Evolutionary conservation across 345 rosid genomes (phyloP), one percentile per base, ranked within the genome.

Genomic region (Melaleuca quinquenervia): DNA sequence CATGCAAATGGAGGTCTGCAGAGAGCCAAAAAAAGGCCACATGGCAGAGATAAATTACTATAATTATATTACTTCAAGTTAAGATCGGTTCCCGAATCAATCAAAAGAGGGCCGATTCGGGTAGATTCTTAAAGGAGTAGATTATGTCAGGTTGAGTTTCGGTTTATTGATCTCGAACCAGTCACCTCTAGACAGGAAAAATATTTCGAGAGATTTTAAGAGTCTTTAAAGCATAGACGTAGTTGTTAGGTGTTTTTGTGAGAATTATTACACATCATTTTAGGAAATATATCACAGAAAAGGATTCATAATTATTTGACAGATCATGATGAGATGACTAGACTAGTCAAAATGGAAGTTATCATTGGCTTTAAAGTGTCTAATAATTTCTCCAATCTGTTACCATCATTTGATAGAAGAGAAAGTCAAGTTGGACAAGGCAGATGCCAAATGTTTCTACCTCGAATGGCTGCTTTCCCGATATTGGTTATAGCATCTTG

Each of bases 341-440:
- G 1, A 70, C 24, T 10, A 9, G 24, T 70, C 24, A 32, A 64
- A 32, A 64, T 18, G 78, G 78, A 20, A 36, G 78, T 70, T 8
- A 24, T 7, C 48, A 3, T 26, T 58, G 11, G 70, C 36, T 58
- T 2, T 3, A 13, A 58, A 58, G 36, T 0, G 2, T 15, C 0
- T n/a, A n/a, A 58, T 58, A 13, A 58, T 58, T 26, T 58, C 32
- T 58, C 70, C 18, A n/a, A 58, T 55, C 27, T 55, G 0, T 24
- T 24, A 55, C 6, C 6, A 10, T 55, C 6, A 0, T 7, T 27
- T 60, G 21, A 60, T 60, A 6, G 0, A 60, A 60, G 10, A 27
- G 74, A 60, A 24, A 2, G 0, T 55, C 24, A 0, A 60, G 10
- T 60, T 1, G 75, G 75, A 62, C 29, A 29, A 0, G 41, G 22